Base-by-base conservation (phyloP, 768 basidiomycete genomes). In the Podaxis sp. region DNA sequence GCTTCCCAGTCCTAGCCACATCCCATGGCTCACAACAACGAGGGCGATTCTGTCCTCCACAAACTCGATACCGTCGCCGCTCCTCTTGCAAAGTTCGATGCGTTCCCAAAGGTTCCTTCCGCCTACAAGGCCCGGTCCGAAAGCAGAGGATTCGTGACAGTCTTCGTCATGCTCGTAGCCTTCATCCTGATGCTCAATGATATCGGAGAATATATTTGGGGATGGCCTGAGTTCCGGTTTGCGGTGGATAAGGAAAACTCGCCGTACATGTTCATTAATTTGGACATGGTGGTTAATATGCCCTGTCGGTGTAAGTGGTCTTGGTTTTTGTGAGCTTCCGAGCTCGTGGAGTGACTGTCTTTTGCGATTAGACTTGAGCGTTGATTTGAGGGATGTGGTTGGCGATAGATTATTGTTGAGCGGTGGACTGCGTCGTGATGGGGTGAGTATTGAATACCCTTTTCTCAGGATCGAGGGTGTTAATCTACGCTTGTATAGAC, bases 281-380 rank as follows among this genome's bases (percentile, higher is more conserved):
- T 99, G 59, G 96, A 99, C 77, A 75, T 98, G 77, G 86, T 92
- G 26, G 91, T 98, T 40, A 92, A 92, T 68, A 97, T 95, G 85
- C 95, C 94, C 2, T 98, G 96, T 76, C 80, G 83, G 75, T 93
- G 95, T 96, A 74, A 76, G 94, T 85, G 2, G 13, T 33, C 2
- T 52, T 53, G n/a, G 4, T 52, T 56, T 15, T 24, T 36, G 15
- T 15, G 8, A 61, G 24, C 8, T 13, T 59, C 24, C 5, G 51
- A 40, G 57, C 46, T 57, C 17, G n/a, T 44, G 15, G 8, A 49
- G 51, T 69, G 51, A 72, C 48, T 17, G 36, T 9, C 66, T 19
- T 28, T 51, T 26, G 48, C 26, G 17, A 6, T 5, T 63, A 98
- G 96, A 82, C 71, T 78, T 99, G 56, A 88, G 86, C 54, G 90